Conservation (phyloP, 1,284 basidiomycete species). For the Tilletia walkeri region DNA sequence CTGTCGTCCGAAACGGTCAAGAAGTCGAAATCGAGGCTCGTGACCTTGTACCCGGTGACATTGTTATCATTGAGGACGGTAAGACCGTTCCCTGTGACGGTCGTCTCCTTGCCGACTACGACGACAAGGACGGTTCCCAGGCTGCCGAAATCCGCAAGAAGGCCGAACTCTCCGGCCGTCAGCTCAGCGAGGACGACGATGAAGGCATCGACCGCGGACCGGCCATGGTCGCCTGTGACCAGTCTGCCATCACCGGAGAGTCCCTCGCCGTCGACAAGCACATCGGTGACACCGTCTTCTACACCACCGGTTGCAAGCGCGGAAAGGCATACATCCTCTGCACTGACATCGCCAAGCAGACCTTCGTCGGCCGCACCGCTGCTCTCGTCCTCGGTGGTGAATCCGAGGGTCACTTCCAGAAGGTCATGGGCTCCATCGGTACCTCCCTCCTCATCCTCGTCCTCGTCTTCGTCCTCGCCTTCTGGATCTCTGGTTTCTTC, state of each 20-base stretch:
- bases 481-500: constrained; percentile 61
- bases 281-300: constrained; percentile 61
- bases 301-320: constrained; percentile 60
- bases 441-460: constrained; percentile 62
- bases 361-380: constrained; percentile 61
- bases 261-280: constrained; percentile 64
- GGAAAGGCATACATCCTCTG: constrained; percentile 62
- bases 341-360: constrained; percentile 60
- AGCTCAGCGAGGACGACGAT: constrained; percentile 55
- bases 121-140: constrained; percentile 53
- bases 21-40: constrained; percentile 62
- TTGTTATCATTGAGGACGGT: constrained; percentile 60
- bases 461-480: constrained; percentile 60
- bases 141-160: constrained; percentile 52
- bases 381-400: constrained; percentile 57
- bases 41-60: constrained; percentile 64
- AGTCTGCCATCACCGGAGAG: constrained; percentile 63
- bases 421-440: constrained; percentile 62
- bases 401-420: constrained; percentile 61
- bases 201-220: constrained; percentile 60
- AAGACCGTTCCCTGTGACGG: constrained; percentile 63
- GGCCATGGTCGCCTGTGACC: constrained; percentile 61
- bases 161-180: constrained; percentile 47
- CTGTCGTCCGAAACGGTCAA: constrained; percentile 59
- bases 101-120: constrained; percentile 61